Evolutionary conservation across 2,329 filamentous ascomycete genomes (phyloP), one percentile per base, ranked within the genome.

Genomic region (Helicocarpus griseus): DNA sequence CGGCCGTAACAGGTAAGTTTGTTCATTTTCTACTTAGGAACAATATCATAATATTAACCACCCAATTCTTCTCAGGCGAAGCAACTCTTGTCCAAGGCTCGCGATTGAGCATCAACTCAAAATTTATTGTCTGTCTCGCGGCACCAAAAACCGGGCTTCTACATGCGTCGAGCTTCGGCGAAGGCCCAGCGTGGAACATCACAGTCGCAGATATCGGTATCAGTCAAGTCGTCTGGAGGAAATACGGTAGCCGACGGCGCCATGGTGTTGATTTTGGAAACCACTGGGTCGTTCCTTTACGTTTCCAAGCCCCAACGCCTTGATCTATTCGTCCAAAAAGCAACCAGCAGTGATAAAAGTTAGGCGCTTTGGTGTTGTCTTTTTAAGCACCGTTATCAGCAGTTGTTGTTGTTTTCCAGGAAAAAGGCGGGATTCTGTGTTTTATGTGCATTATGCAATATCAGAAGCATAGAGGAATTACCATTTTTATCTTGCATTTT

Each of bases 161-260:
- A 5, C 86, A 87, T 60, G 87, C 87, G 0, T 76, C 95, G 57
- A 78, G 81, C 21, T 77, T 78, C 5, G 80, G 77, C 0, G 76
- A 80, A 44, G 78, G 73, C 2, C 57, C 65, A 7, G 62, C 62
- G 4, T 95, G 90, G 89, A 81, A 85, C 49, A 73, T 97, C 1
- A 87, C 82, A 63, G 80, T 97, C 11, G 89, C 85, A 2, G 93
- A 98, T 65, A 85, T 96, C 57, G 91, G 93, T 0, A 80, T 96
- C 13, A 83, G 83, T 1, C 83, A 87, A 53, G 80, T 86, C 3
- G 87, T 89, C 3, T 94, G 90, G 86, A 85, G 85, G 63, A 89
- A 89, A 65, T 86, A 87, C 1, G 87, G 87, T 2, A 88, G 87
- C 4, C 84, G 86, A 64, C 81, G 89, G 48, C 81, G 89, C 19